Evolutionary conservation across 2,329 filamentous ascomycete species (phyloP), one percentile per base, ranked within the genome.

Genomic region (Xylaria hypoxylon): DNA sequence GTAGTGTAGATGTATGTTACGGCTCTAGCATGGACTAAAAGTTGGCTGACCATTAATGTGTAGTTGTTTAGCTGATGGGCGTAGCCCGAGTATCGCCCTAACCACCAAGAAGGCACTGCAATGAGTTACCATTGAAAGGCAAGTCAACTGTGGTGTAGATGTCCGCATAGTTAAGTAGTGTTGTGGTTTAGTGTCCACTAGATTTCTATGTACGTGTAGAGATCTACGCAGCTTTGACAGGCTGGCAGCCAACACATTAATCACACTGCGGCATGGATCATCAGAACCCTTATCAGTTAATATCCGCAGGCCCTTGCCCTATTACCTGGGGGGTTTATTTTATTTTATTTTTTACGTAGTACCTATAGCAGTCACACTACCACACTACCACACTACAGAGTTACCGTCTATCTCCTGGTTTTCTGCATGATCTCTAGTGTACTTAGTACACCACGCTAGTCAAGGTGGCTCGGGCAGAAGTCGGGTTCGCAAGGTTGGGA

Each of bases 241-340:
- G 53, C 24, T 63, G 52, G 53, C n/a, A 48, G 28, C 56, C 47
- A 59, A 48, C 60, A 31, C 38, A 63, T 59, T 50, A 64, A 45
- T 52, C 51, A 52, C 22, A 64, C 50, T 59, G 35, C 24, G 28
- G 48, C 44, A 44, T 56, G 17, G 59, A 56, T 66, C 53, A 47
- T 65, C 59, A 55, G 35, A 38, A 42, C 64, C 47, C 47, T 64
- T 52, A 65, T 68, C 57, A 44, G 22, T 31, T 31, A 51, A 56
- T 31, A 53, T 35, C 47, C 10, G n/a, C 17, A 35, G 24, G 51
- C 44, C 35, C 44, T 60, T 47, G 61, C 26, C 44, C 33, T 61
- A 31, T 26, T 13, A 31, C 26, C 22, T 40, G 47, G 15, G 35
- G 47, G 15, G 35, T n/a, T 42, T 53, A n/a, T n/a, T n/a, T n/a